Base-by-base conservation (phyloP, 148 eudicot genomes). In the Silene uniflora region DNA sequence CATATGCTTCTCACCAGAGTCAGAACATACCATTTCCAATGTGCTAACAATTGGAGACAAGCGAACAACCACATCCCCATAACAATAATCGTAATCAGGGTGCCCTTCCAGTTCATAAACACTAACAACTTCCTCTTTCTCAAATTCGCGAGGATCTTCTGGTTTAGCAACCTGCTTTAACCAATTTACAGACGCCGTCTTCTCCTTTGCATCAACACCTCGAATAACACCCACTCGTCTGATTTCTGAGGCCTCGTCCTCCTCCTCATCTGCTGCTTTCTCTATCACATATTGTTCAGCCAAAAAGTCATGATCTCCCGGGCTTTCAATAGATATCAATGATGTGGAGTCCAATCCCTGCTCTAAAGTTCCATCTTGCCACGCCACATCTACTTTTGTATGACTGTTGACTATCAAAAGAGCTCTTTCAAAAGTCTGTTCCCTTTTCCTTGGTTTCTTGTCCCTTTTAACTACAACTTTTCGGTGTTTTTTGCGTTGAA, bases 71-170 rank as follows among this genome's bases (percentile, higher is more conserved):
- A 92, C 93, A 84, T 96, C 99, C 62, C 99, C 99, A 78, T 96
- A 88, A 82, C 98, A 96, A 75, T 96, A 96, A 74, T 96, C 98
- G 84, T 85, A 92, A 84, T 96, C 98, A 78, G 92, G 99, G 73
- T 96, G 98, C 62, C 89, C 93, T 82, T 96, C 98, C 47, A 96
- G 89, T 86, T 92, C 98, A 88, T 96, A 96, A 54, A 96, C 99
- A 82, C 99, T 96, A 24, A 92, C 99, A 69, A 92, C 76, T 81
- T 96, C 99, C 84, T 92, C 99, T 76, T 88, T 87, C 39, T 88
- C 93, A 71, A 96, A 96, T 81, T 88, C 97, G 54, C 88, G 85
- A 39, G 85, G 88, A 76, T 91, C 99, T 85, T 96, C 99, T 12
- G 97, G 93, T 72, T 91, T 88, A 22, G 82, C 67, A 84, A 87